Conservation (phyloP, 257 asterid species). For the Solanum pinnatisectum region DNA sequence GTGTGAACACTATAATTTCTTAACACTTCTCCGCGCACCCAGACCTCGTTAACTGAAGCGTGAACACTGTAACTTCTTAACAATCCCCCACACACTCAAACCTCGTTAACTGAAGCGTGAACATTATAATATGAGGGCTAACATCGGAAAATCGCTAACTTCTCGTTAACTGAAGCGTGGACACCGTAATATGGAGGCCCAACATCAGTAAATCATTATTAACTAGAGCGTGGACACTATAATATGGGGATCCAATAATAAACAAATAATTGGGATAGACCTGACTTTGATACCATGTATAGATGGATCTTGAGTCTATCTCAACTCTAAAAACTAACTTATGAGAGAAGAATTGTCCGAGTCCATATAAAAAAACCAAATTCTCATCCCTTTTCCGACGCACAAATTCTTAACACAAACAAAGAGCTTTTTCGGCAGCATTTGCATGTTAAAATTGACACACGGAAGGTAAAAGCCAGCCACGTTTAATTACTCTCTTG, state of each 20-base stretch:
- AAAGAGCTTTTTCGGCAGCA: not conserved
- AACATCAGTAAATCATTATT: not conserved
- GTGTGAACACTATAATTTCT: no score
- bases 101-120: not conserved
- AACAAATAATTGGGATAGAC: no score
- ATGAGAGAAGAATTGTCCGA: rapidly evolving
- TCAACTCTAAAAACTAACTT: not conserved
- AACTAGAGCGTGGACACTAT: not conserved
- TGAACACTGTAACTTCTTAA: not conserved
- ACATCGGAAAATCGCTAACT: rapidly evolving
- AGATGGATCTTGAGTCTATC: no score
- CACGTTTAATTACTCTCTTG: not conserved
- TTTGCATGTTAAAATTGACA: not conserved
- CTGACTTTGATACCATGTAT: not conserved
- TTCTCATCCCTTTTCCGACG: rapidly evolving
- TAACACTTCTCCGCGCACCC: not conserved
- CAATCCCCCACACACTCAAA: rapidly evolving
- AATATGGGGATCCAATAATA: no score
- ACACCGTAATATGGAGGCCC: not conserved
- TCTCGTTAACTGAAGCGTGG: not conserved
- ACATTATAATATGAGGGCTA: not conserved
- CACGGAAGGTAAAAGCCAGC: not conserved
- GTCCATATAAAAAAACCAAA: not conserved
- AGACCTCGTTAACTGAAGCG: not conserved
- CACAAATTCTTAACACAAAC: not conserved